Percentiles rank a stretch among this genome's conserved stretches.
phyloP scores from a whole-genome alignment of 345 rosid genomes.

The Eucalyptus tenuipes region DNA sequence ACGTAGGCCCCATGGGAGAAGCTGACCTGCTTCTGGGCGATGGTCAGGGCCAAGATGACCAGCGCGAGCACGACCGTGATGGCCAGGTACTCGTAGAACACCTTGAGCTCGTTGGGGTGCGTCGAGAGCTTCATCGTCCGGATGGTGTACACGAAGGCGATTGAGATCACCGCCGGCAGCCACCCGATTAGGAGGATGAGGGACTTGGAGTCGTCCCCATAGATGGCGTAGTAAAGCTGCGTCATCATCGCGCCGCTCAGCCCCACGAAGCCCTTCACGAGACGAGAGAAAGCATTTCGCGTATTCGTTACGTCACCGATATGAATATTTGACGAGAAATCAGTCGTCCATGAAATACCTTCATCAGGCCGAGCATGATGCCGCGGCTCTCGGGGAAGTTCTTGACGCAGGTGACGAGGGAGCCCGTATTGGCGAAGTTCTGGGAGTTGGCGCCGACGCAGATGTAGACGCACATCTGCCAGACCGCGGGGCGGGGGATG shows the following conservation, averaged over 20 bases:
- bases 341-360: neutral
- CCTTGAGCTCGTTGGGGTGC: slow-evolving; percentile 1
- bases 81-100: neutral
- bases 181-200: slow-evolving; percentile 8
- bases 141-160: neutral
- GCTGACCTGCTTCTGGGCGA: neutral
- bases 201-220: neutral
- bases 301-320: neutral
- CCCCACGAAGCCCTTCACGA: slow-evolving; percentile 3
- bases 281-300: neutral
- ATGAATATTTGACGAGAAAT: neutral
- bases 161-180: slow-evolving; percentile 1
- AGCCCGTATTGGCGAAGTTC: slow-evolving; percentile 2
- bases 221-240: slow-evolving; percentile 1
- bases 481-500: neutral
- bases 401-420: slow-evolving; percentile 2
- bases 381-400: slow-evolving; percentile 6
- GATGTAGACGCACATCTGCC: slow-evolving; percentile 8
- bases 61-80: neutral
- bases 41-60: neutral
- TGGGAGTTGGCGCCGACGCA: slow-evolving; percentile 2
- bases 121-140: neutral
- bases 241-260: slow-evolving; percentile 5
- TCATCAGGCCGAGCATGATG: slow-evolving; percentile 1
- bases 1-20: neutral